Conservation (phyloP, 805 yeast genomes). For the Candida silvatica region DNA sequence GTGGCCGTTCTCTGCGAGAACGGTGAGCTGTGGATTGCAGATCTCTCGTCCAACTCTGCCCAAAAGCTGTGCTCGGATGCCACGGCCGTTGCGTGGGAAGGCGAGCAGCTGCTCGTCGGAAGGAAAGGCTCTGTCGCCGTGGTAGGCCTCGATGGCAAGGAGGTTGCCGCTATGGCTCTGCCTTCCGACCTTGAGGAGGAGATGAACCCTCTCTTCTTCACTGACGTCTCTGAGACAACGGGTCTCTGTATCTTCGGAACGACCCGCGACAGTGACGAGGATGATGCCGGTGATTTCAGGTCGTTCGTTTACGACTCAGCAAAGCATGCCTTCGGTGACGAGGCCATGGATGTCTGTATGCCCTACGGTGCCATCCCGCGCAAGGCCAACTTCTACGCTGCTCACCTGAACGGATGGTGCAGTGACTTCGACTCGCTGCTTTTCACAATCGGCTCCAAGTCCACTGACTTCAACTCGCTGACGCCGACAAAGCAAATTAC, state of each 20-base stretch:
- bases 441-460: conserved; percentile 51
- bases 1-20: conserved; percentile 4
- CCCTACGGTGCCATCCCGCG: conserved; percentile 46
- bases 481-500: conserved; percentile 29
- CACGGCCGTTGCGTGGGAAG: background rate
- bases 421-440: conserved; percentile 23
- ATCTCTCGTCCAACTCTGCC: background rate
- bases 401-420: conserved; percentile 33
- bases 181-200: conserved; percentile 6
- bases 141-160: too few species aligned
- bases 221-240: conserved; percentile 3
- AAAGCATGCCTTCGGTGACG: conserved; percentile 14
- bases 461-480: conserved; percentile 52
- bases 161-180: too few species aligned
- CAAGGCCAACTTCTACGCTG: conserved; percentile 35
- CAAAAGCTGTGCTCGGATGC: background rate
- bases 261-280: conserved; percentile 9
- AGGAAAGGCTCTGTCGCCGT: too few species aligned
- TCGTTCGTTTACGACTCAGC: conserved; percentile 6
- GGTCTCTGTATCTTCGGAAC: conserved; percentile 10
- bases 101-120: background rate
- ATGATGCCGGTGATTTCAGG: conserved; percentile 4
- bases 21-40: conserved; percentile 3
- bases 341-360: conserved; percentile 23
- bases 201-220: conserved; percentile 6